These are phyloP conservation scores for Stenogyne calaminthoides DNA, from an alignment of 305 asterid genomes.

Conservation along the genomic window DNA sequence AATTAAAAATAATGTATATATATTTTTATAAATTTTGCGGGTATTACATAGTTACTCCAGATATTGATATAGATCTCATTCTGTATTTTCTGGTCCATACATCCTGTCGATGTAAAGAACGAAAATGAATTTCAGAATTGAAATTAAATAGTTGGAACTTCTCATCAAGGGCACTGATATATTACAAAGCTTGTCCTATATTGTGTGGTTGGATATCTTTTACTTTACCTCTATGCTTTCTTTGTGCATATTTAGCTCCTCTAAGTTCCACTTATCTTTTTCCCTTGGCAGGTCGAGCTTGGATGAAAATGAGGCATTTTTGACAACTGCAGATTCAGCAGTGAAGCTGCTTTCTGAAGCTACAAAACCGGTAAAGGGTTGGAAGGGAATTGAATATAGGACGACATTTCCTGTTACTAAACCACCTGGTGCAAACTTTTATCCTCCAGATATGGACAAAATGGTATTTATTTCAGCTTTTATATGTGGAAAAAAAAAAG, in stretches of 20 bases:
- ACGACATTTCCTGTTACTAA: slow-evolving; percentile 70
- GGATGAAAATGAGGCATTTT: slow-evolving; percentile 89
- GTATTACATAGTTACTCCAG: background rate
- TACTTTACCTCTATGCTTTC: slow-evolving; percentile 12
- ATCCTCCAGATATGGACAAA: slow-evolving; percentile 97
- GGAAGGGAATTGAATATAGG: slow-evolving; percentile 89
- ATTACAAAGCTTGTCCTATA: background rate
- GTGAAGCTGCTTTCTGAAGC: slow-evolving; percentile 71
- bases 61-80: background rate
- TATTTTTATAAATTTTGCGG: too few species aligned
- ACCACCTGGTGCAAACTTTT: slow-evolving; percentile 96
- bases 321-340: slow-evolving; percentile 96
- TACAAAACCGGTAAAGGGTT: slow-evolving; percentile 69
- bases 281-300: slow-evolving; percentile 67
- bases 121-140: background rate
- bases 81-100: slow-evolving; percentile 8
- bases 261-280: slow-evolving; percentile 22
- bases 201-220: slow-evolving; percentile 17
- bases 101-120: slow-evolving; percentile 6
- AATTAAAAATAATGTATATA: too few species aligned
- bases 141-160: slow-evolving; percentile 15
- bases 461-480: slow-evolving; percentile 51
- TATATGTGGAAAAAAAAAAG: slow-evolving; percentile 17
- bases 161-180: background rate
- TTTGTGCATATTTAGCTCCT: slow-evolving; percentile 17